Percentiles rank a stretch among this genome's conserved stretches.
phyloP scores from a whole-genome alignment of 352 stramenopile genomes.

The Globisporangium cederbergense region DNA sequence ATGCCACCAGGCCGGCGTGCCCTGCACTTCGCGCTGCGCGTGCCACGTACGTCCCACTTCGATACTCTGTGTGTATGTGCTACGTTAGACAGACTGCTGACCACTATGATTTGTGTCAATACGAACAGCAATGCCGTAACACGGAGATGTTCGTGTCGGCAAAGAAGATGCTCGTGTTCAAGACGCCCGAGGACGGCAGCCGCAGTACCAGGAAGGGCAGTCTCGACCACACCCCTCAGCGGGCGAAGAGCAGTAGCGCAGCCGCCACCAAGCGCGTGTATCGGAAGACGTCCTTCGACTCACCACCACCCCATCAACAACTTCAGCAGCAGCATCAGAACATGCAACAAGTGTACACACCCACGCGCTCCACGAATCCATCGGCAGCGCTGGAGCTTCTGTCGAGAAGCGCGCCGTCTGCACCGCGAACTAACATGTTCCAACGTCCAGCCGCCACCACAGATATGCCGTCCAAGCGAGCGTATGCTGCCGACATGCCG shows the following conservation, averaged over 20 bases:
- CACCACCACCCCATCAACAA: slow-evolving; percentile 3
- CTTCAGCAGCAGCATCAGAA: background rate
- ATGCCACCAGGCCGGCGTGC: slow-evolving; percentile 90
- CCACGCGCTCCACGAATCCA: slow-evolving; percentile 4
- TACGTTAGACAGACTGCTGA: too few species aligned
- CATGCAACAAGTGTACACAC: background rate
- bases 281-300: slow-evolving; percentile 25
- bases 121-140: slow-evolving; percentile 50
- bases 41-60: slow-evolving; percentile 45
- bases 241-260: slow-evolving; percentile 10
- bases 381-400: slow-evolving; percentile 41
- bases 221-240: background rate
- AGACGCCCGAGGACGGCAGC: slow-evolving; percentile 9
- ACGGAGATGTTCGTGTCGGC: slow-evolving; percentile 63
- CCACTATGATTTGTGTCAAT: too few species aligned
- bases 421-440: slow-evolving; percentile 13
- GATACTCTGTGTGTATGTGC: background rate
- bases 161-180: slow-evolving; percentile 70
- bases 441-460: slow-evolving; percentile 1
- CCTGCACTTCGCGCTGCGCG: slow-evolving; percentile 79
- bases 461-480: slow-evolving; percentile 26
- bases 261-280: slow-evolving; percentile 18
- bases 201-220: background rate
- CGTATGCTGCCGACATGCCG: slow-evolving; percentile 15
- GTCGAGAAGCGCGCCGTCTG: slow-evolving; percentile 50